Evolutionary conservation across 306 rosid species (phyloP), one percentile per base, ranked within the genome.

Genomic region (Prosopis cineraria): DNA sequence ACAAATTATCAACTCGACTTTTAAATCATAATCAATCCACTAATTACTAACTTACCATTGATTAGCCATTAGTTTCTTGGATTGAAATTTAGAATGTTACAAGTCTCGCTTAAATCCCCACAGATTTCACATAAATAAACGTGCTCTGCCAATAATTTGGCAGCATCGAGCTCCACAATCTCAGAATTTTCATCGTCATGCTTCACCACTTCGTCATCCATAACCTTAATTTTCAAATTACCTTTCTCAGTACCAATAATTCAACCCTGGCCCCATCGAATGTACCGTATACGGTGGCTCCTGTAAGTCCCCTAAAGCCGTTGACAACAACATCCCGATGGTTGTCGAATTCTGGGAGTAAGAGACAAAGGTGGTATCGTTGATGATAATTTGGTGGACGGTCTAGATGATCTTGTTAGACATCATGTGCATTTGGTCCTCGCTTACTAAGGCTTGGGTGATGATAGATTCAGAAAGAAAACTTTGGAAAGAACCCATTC

Each of bases 51-150:
- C n/a, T n/a, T n/a, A n/a, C n/a, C n/a, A n/a, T n/a, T n/a, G n/a
- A n/a, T n/a, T n/a, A n/a, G n/a, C n/a, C n/a, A n/a, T n/a, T n/a
- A n/a, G n/a, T n/a, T n/a, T n/a, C n/a, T n/a, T n/a, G n/a, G n/a
- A n/a, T n/a, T n/a, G n/a, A n/a, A n/a, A n/a, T n/a, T n/a, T n/a
- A n/a, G n/a, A n/a, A n/a, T n/a, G n/a, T n/a, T n/a, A n/a, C n/a
- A n/a, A n/a, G n/a, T 94, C 97, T 1, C 98, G 96, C 78, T 86
- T 88, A 85, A 94, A 94, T 0, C 96, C 12, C 98, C 97, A 64
- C 98, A 94, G 29, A 91, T 89, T 71, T 94, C 97, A 79, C 98
- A 94, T 81, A 89, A 86, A 65, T 94, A 97, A 52, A 89, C 62
- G 85, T 88, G 91, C 78, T 91, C 93, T 2, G 89, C 96, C 4